Evolutionary conservation across 169 alveolate genomes (phyloP), one percentile per base, ranked within the genome.

Genomic region (Plasmodium inui): DNA sequence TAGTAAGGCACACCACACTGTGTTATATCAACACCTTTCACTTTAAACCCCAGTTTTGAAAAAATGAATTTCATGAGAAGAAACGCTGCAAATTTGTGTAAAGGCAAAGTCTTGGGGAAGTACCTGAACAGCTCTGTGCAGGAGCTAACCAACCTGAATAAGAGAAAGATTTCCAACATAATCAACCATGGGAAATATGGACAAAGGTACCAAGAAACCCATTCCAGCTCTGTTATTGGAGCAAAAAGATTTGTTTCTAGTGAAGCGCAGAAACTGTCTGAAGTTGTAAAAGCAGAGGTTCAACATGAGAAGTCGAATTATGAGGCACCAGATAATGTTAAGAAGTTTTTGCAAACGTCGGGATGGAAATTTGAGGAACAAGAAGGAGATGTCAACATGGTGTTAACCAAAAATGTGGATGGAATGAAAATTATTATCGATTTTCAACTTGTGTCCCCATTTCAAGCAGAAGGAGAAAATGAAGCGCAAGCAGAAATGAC

Each of bases 401-500:
- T 97, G 37, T 90, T 97, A 82, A 96, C 96, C 92, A 96, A 95
- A 93, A 95, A 84, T 34, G 98, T 96, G 10, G 97, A 96, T 71
- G 98, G 97, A 91, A 95, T 71, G 96, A 94, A 96, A 85, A 97
- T 97, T 17, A 92, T 95, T 28, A 97, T 97, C 32, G 98, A 97
- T 53, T 96, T 97, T 95, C 97, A 95, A 57, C 95, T 96, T 34
- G 97, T 97, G 14, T 95, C 97, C 57, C 98, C 97, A 67, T 96
- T 95, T 73, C 98, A 97, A 83, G 97, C 98, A 30, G 98, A 96
- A 78, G 98, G 98, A 30, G 98, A 96, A 83, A 98, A 97, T 67
- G 98, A 96, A 90, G 96, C 97, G 22, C 97, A 97, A 78, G 97
- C 98, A 28, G 98, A 97, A 95, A 96, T 96, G 97, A 97, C 98